Base-by-base conservation (phyloP, 2,329 filamentous ascomycete genomes). In the Nemania sp. region DNA sequence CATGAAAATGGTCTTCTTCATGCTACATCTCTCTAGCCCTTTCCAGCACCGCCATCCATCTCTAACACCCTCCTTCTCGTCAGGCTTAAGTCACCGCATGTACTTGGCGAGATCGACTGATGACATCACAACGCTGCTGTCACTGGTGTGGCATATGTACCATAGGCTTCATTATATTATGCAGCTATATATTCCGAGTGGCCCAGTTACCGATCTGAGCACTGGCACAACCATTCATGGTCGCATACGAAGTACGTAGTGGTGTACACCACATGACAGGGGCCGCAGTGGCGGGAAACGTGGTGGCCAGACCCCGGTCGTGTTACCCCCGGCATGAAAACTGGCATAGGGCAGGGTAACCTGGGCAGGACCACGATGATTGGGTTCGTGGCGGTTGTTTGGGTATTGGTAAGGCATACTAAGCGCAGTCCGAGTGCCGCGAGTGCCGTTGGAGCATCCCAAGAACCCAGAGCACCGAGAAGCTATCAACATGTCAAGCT, bases 371-470 rank as follows among this genome's bases (percentile, higher is more conserved):
- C 43, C 11, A 30, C 45, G 39, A 17, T 22, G 20, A 17, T 28
- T 43, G 7, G 24, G n/a, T 19, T 22, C 24, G 28, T 44, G 26
- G 23, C 24, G 23, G 19, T 9, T 15, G 9, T 30, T 24, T 49
- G n/a, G 11, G 40, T 47, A 44, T 48, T 51, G 43, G 52, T 14
- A 41, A 45, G 55, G 39, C 52, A n/a, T 30, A 52, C 33, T 28
- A 40, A 33, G 19, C 19, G 24, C 19, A 12, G 37, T n/a, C 34
- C 31, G 20, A 49, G 30, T 3, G 19, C 42, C 40, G 12, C 42
- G 11, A 20, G 20, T 40, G 40, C 33, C 20, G 24, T 40, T n/a
- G 36, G 31, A 26, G 23, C 36, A 47, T n/a, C n/a, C n/a, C n/a
- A n/a, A n/a, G n/a, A n/a, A n/a, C n/a, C n/a, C n/a, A n/a, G n/a